Base-by-base conservation (phyloP, 768 basidiomycete species). In the Artomyces pyxidatus region DNA sequence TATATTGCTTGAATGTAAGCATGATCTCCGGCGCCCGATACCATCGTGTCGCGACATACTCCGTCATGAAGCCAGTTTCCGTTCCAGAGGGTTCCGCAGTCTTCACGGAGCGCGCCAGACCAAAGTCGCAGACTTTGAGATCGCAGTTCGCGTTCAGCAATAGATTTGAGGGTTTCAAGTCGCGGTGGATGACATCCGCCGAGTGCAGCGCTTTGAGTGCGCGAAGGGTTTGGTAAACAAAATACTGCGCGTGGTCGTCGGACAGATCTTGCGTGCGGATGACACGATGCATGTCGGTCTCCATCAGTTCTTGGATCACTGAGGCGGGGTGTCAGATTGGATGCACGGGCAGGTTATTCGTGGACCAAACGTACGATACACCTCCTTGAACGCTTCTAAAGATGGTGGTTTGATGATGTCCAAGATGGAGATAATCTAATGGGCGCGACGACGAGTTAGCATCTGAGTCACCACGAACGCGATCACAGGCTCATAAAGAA, bases 11-110 rank as follows among this genome's bases (percentile, higher is more conserved):
- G 76, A 97, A 98, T 9, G 93, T 96, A 45, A 99, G 76, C 96
- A 99, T 99, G 70, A 99, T 94, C 65, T 99, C 96, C 0, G 96
- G 96, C 0, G 96, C 96, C 30, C 96, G 83, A 63, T 98, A 99
- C 96, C 96, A 99, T 58, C 96, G 76, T 22, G 96, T 98, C 2
- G 96, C 95, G 42, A 99, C 96, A 61, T 94, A 95, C 81, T 92
- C 89, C 1, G 91, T 95, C 91, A 94, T 92, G 71, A 92, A 93
- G 5, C 83, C 83, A 6, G 77, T 88, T 58, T 88, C 86, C 6
- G 85, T 88, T 21, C 86, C 88, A 12, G 83, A 85, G 0, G 86
- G 85, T 63, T 88, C 86, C 4, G 88, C 87, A 4, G 88, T 89
- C 67, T 78, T 86, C 37, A 89, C 86, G 9, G 85, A 88, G n/a